Percentiles rank a stretch among this genome's conserved stretches.
phyloP scores from a whole-genome alignment of 306 rosid genomes.

The Gleditsia sinensis region DNA sequence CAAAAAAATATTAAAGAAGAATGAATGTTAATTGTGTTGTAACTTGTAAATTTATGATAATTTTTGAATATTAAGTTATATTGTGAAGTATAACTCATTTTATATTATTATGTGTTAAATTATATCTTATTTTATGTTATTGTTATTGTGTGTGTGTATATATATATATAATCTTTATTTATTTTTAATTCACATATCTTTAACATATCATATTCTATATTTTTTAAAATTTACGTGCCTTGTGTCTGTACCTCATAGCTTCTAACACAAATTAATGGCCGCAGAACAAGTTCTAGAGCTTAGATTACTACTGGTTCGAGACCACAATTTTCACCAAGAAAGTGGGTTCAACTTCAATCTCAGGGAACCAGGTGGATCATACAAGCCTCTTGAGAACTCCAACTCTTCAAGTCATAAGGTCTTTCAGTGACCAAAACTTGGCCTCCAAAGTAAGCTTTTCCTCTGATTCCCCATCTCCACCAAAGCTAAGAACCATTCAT shows the following conservation, averaged over 20 bases:
- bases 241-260: conserved; percentile 6
- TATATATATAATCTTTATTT: too few species aligned
- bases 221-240: too few species aligned
- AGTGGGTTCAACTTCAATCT: conserved; percentile 28
- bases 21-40: too few species aligned
- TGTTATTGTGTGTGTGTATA: too few species aligned
- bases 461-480: conserved; percentile 34
- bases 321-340: conserved; percentile 40
- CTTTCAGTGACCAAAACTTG: conserved; percentile 51
- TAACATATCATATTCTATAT: too few species aligned
- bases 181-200: too few species aligned
- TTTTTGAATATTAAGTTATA: too few species aligned
- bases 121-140: too few species aligned
- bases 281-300: conserved; percentile 63
- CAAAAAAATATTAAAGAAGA: too few species aligned
- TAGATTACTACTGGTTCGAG: conserved; percentile 70
- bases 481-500: conserved; percentile 51
- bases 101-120: too few species aligned
- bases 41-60: too few species aligned
- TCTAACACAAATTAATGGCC: conserved; percentile 41
- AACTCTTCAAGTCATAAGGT: conserved; percentile 41
- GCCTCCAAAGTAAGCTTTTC: conserved; percentile 26
- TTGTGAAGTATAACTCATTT: too few species aligned
- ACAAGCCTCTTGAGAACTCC: conserved; percentile 12
- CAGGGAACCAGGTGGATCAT: conserved; percentile 1